Evolutionary conservation across 1,284 basidiomycete genomes (phyloP).

Genomic region (Ceratobasidium sp.): DNA sequence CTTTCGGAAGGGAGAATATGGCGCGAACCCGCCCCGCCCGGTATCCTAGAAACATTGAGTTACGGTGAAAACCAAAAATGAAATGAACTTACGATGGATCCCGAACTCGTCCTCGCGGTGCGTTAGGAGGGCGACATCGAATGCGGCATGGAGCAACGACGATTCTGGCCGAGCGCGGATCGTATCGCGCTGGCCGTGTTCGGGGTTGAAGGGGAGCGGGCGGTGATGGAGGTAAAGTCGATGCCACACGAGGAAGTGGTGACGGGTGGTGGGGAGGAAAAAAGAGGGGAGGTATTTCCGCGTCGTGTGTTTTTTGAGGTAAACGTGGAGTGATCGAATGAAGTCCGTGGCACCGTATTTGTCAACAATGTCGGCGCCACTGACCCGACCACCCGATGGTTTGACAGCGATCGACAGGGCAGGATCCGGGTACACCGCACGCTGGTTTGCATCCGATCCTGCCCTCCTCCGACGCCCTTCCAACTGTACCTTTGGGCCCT

Average conservation of each 20-base stretch:
- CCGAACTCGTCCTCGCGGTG: neutral
- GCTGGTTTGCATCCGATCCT: slow-evolving; percentile 1
- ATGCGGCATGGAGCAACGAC: slow-evolving; percentile 47
- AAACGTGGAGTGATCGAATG: neutral
- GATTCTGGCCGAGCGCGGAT: slow-evolving; percentile 11
- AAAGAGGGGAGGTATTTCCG: neutral
- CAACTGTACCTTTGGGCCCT: slow-evolving; percentile 4
- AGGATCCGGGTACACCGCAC: slow-evolving; percentile 6
- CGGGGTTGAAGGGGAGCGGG: slow-evolving; percentile 10
- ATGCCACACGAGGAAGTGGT: slow-evolving; percentile 32
- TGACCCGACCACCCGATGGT: neutral
- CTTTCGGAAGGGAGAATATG: slow-evolving; percentile 19
- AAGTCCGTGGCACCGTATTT: neutral
- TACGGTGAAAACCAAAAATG: neutral
- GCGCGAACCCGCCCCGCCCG: slow-evolving; percentile 20
- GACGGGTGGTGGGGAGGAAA: neutral
- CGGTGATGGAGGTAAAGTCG: slow-evolving; percentile 26
- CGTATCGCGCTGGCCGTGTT: slow-evolving; percentile 14
- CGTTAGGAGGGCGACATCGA: slow-evolving; percentile 5
- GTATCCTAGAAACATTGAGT: slow-evolving; percentile 10
- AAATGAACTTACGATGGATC: slow-evolving; percentile 46
- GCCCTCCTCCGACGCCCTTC: neutral
- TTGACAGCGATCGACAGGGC: neutral
- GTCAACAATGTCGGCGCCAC: neutral
- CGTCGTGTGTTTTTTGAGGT: neutral